Conservation (phyloP, 2,329 filamentous ascomycete genomes). For the Monosporascus ibericus region DNA sequence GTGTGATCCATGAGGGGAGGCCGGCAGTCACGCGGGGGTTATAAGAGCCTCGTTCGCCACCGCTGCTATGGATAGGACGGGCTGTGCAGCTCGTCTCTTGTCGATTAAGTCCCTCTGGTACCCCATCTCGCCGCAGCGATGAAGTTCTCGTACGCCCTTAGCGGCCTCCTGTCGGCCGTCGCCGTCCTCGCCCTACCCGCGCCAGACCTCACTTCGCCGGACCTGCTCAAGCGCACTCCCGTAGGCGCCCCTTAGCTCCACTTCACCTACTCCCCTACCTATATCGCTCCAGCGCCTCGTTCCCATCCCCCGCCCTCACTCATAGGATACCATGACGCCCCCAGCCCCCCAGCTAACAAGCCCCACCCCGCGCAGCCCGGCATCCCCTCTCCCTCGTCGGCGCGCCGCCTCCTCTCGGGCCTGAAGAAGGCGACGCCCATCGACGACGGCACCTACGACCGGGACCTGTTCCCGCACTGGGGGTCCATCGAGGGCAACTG, state of each 20-base stretch:
- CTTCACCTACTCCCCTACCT: too few relatives aligned
- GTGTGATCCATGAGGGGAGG: too few relatives aligned
- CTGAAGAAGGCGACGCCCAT: conserved; percentile 53
- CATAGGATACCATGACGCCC: not conserved
- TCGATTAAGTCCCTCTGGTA: too few relatives aligned
- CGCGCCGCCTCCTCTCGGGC: conserved; percentile 49
- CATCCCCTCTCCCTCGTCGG: conserved; percentile 54
- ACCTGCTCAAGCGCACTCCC: conserved; percentile 1
- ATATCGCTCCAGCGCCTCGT: too few relatives aligned
- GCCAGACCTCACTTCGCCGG: not conserved
- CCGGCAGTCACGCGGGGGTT: too few relatives aligned
- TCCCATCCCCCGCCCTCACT: conserved; percentile 19
- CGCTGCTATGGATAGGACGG: too few relatives aligned
- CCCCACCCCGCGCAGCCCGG: conserved; percentile 37
- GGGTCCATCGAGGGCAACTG: conserved; percentile 58
- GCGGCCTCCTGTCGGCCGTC: conserved; percentile 17
- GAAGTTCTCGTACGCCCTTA: conserved; percentile 17
- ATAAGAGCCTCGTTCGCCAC: too few relatives aligned
- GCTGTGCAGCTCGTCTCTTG: too few relatives aligned
- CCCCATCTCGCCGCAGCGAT: conserved; percentile 4
- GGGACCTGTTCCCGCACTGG: conserved; percentile 68
- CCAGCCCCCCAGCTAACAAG: not conserved
- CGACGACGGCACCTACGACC: conserved; percentile 53
- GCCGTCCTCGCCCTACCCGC: conserved; percentile 18
- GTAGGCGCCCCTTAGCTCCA: conserved; percentile 1